phyloP scores from a whole-genome alignment of 75 land plant genomes.

The Pinus tabuliformis region DNA sequence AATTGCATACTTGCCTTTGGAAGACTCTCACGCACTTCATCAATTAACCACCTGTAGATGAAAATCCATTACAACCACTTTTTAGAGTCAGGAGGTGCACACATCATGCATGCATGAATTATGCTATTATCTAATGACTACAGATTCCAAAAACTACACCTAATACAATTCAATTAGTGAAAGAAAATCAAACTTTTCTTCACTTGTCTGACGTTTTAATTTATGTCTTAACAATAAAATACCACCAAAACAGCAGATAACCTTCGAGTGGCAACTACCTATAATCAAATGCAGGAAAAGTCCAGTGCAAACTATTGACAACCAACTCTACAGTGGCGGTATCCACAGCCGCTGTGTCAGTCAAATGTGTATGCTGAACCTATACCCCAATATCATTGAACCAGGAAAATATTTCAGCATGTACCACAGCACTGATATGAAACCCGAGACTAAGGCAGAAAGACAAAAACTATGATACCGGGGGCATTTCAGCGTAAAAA shows the following conservation, averaged over 20 bases:
- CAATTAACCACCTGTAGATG: conserved; percentile 87
- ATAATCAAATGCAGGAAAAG: conserved; percentile 91
- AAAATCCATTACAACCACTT: conserved; percentile 3
- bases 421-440: background rate
- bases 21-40: conserved; percentile 83
- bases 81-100: background rate
- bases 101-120: background rate
- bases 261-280: conserved; percentile 37
- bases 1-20: conserved; percentile 66
- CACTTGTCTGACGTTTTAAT: background rate
- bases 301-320: conserved; percentile 64
- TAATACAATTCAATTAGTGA: background rate
- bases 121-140: background rate
- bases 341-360: conserved; percentile 91
- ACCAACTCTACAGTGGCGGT: conserved; percentile 79
- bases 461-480: background rate
- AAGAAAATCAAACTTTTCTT: background rate
- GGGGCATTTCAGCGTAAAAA: background rate
- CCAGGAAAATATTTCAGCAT: conserved; percentile 1
- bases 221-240: background rate
- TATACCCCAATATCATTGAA: conserved; percentile 22
- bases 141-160: background rate
- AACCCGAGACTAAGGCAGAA: background rate
- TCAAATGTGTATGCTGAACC: conserved; percentile 98
- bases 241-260: conserved; percentile 1